phyloP scores from a whole-genome alignment of 805 yeast genomes.

The Yarrowia keelungensis region DNA sequence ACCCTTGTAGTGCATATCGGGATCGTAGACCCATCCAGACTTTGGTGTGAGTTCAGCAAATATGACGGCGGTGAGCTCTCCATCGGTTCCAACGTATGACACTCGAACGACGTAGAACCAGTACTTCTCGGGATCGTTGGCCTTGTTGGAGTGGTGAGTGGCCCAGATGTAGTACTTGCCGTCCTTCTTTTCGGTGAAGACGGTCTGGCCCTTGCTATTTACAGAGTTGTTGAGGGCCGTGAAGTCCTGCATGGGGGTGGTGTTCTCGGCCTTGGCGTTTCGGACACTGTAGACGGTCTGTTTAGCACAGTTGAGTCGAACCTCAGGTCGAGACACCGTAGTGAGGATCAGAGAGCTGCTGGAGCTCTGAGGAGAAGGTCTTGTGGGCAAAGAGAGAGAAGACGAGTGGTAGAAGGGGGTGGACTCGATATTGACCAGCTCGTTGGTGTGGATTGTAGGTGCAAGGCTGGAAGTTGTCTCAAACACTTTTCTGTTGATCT shows the following conservation, averaged over 20 bases:
- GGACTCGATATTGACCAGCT: neutral
- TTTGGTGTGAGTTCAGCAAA: conserved; percentile 24
- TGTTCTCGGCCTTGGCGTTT: neutral
- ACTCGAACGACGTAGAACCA: conserved; percentile 24
- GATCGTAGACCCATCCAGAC: conserved; percentile 19
- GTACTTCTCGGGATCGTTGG: conserved; percentile 24
- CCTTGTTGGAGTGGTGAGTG: conserved; percentile 9
- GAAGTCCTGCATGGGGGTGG: conserved; percentile 8
- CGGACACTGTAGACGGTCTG: conserved; percentile 8
- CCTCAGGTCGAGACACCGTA: neutral
- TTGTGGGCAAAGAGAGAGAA: conserved; percentile 5
- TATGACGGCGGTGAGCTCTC: conserved; percentile 1
- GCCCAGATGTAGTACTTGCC: conserved; percentile 24
- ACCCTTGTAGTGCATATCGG: conserved; percentile 24
- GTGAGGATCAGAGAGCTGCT: neutral
- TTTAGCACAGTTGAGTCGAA: conserved; percentile 7
- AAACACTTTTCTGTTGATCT: neutral
- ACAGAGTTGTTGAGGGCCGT: conserved; percentile 31
- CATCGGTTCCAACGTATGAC: conserved; percentile 8
- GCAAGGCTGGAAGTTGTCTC: neutral
- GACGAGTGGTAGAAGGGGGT: conserved; percentile 22
- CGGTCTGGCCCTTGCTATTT: conserved; percentile 24
- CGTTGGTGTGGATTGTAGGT: conserved; percentile 2
- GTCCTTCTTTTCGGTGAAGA: conserved; percentile 11
- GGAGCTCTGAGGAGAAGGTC: conserved; percentile 4